Base-by-base conservation (phyloP, 768 basidiomycete genomes). In the Phylloporus rhodoxanthus region DNA sequence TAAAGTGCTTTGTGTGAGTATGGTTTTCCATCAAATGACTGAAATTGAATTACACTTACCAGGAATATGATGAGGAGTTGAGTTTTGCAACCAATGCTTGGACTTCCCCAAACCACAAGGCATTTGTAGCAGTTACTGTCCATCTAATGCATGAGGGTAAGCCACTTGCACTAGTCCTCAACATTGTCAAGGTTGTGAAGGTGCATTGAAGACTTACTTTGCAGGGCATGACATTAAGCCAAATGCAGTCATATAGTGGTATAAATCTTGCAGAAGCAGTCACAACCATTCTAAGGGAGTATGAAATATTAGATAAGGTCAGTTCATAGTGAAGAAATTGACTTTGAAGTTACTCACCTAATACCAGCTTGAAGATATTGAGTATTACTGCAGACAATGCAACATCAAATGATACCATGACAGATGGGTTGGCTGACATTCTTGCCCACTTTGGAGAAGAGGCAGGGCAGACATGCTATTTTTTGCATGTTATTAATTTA, bases 171-270 rank as follows among this genome's bases (percentile, higher is more conserved):
- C 38, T 70, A 11, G 26, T 64, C 4, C 42, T 72, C 1, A 69
- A 72, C 48, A 34, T 69, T 1, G 53, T 67, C 8, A 65, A 70
- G 46, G 65, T 70, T 19, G n/a, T 17, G 5, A 20, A 19, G 36
- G 19, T 20, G 15, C 15, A 8, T 33, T 14, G 6, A 19, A 37
- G n/a, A 9, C 19, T 37, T 37, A 23, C 23, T 23, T 23, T 23
- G 23, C 5, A 5, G 23, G 23, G 23, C 5, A 23, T 23, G 23
- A 23, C 23, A 23, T 23, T 23, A 5, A 23, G 23, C 23, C 5
- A 4, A 10, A 19, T 7, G 15, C 29, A 44, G 43, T 33, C 20
- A 14, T 30, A 44, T 19, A 44, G 17, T 34, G 43, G 43, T 10
- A 34, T 33, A 14, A 34, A 33, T 7, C 32, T 45, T 23, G 44